phyloP scores from a whole-genome alignment of 495 filamentous ascomycete species.

The Aspergillus biplanus region DNA sequence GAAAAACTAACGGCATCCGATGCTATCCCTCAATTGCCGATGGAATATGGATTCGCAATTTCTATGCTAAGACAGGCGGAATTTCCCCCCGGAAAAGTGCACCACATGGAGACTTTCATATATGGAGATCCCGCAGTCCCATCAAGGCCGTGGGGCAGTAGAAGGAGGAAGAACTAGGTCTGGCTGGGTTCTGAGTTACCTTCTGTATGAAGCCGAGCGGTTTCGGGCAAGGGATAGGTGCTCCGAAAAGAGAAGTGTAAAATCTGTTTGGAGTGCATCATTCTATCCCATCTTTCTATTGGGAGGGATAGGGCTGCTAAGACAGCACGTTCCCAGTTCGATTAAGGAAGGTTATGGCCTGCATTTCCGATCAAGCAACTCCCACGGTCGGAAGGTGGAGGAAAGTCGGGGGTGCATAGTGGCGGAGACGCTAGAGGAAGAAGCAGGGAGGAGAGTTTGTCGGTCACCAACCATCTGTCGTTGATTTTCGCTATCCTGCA shows the following conservation, averaged over 20 bases:
- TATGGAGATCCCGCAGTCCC: not conserved
- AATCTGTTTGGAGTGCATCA: not conserved
- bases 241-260: not conserved
- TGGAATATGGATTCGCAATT: not conserved
- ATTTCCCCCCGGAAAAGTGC: not conserved
- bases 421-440: not conserved
- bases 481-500: not conserved
- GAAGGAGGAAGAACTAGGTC: not conserved
- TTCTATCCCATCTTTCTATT: not conserved
- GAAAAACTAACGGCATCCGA: not conserved
- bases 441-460: not conserved
- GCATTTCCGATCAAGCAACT: not conserved
- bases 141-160: not conserved
- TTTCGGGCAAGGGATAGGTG: not conserved
- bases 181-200: not conserved
- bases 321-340: not conserved
- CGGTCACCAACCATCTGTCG: not conserved
- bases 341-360: not conserved
- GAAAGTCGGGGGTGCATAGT: not conserved
- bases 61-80: not conserved
- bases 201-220: not conserved
- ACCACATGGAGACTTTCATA: not conserved
- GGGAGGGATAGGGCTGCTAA: not conserved
- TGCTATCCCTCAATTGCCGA: not conserved
- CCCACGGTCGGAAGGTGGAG: not conserved